Evolutionary conservation across 2,329 filamentous ascomycete species (phyloP).

Genomic region (Pseudogymnoascus sp.): DNA sequence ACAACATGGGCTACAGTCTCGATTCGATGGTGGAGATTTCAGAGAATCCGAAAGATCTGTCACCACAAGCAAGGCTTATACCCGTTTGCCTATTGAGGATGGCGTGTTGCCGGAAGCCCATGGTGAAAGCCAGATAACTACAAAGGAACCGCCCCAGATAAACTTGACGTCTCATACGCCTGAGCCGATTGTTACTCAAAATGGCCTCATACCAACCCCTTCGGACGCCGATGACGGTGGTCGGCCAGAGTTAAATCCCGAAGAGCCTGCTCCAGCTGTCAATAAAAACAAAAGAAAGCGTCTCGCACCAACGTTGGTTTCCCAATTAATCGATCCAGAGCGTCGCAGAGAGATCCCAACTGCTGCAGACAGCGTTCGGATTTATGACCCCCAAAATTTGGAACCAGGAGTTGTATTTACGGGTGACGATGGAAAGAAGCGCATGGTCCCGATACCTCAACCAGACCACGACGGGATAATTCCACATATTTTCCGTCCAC

Average conservation of each 20-base stretch:
- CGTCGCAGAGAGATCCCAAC: slow-evolving; percentile 19
- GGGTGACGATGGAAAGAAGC: slow-evolving; percentile 18
- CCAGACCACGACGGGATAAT: background rate
- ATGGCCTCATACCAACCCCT: background rate
- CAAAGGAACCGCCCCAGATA: background rate
- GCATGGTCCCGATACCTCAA: slow-evolving; percentile 10
- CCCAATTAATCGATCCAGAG: slow-evolving; percentile 17
- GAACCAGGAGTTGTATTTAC: slow-evolving; percentile 16
- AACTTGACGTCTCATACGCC: background rate
- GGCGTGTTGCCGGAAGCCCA: background rate
- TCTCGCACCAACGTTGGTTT: slow-evolving; percentile 25
- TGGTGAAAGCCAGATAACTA: background rate
- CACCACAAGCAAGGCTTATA: background rate
- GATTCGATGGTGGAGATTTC: background rate
- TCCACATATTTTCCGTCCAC: background rate
- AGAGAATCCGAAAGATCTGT: background rate
- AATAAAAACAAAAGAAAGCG: slow-evolving; percentile 27
- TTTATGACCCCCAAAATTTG: slow-evolving; percentile 11
- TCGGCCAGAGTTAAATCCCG: background rate
- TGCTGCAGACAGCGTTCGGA: slow-evolving; percentile 18
- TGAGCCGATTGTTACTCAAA: background rate
- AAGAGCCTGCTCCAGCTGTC: background rate
- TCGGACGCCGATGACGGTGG: background rate
- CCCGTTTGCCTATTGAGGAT: background rate
- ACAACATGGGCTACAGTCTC: background rate